Evolutionary conservation across 805 yeast genomes (phyloP).

Genomic region (Saturnispora quitensis): DNA sequence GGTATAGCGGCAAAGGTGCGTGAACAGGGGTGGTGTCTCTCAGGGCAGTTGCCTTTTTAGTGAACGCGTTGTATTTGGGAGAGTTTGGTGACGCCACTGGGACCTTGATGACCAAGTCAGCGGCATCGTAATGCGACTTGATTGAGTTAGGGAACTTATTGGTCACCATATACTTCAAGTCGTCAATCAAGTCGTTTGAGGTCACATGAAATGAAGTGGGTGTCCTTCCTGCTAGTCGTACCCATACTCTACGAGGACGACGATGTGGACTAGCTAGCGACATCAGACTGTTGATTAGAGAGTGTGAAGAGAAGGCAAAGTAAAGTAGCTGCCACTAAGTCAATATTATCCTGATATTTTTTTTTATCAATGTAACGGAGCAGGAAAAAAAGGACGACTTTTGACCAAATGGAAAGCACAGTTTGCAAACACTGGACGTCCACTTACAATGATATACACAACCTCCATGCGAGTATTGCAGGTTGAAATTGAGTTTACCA

Average conservation of each 20-base stretch:
- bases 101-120: constrained; percentile 42
- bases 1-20: constrained; percentile 6
- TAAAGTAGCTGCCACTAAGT: not conserved
- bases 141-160: constrained; percentile 60
- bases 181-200: constrained; percentile 67
- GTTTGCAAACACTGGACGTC: too few relatives aligned
- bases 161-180: constrained; percentile 58
- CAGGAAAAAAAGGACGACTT: not conserved
- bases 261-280: not conserved
- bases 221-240: constrained; percentile 37
- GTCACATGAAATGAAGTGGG: constrained; percentile 65
- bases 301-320: not conserved
- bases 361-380: not conserved
- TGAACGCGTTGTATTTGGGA: not conserved
- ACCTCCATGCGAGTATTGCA: too few relatives aligned
- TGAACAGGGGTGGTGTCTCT: not conserved
- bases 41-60: not conserved
- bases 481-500: too few relatives aligned
- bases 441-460: too few relatives aligned
- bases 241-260: constrained; percentile 43
- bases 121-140: constrained; percentile 55
- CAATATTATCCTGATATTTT: not conserved
- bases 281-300: not conserved
- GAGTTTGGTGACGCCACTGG: not conserved
- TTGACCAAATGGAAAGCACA: too few relatives aligned